Percentiles rank a stretch among this genome's conserved stretches.
phyloP scores from a whole-genome alignment of 176 grass and related monocot species.

The Oryza punctata region DNA sequence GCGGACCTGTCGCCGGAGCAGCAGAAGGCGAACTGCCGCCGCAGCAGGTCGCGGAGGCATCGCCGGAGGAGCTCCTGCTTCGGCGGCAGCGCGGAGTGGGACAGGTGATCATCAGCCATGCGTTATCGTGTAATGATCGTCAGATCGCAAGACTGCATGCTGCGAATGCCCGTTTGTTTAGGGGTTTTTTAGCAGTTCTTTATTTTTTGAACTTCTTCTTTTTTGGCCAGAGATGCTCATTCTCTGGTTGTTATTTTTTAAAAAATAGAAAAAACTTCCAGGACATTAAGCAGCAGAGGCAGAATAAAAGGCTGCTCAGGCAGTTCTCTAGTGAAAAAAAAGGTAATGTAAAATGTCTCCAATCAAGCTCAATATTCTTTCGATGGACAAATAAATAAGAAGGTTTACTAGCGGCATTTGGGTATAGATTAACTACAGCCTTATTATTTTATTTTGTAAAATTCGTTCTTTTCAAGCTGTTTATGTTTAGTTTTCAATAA shows the following conservation, averaged over 20 bases:
- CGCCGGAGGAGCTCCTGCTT: slow-evolving; percentile 25
- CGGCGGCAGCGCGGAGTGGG: slow-evolving; percentile 30
- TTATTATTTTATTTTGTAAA: too few relatives aligned
- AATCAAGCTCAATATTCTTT: too few relatives aligned
- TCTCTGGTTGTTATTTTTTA: background rate
- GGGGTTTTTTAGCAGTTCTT: background rate
- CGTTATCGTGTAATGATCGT: too few relatives aligned
- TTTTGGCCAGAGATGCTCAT: background rate
- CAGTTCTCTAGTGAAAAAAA: background rate
- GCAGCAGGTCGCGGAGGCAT: background rate
- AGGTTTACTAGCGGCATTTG: too few relatives aligned
- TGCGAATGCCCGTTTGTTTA: background rate
- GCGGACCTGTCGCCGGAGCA: slow-evolving; percentile 51
- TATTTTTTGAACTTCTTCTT: background rate
- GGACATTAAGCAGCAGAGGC: background rate
- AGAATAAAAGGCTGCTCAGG: background rate
- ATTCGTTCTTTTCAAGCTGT: background rate
- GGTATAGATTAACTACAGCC: too few relatives aligned
- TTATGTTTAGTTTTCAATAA: background rate
- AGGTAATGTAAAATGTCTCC: too few relatives aligned
- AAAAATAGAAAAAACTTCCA: too few relatives aligned
- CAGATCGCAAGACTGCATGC: background rate
- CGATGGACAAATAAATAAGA: too few relatives aligned
- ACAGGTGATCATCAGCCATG: background rate
- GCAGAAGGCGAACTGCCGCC: background rate